Evolutionary conservation across 1,284 basidiomycete genomes (phyloP), one percentile per base, ranked within the genome.

Genomic region (Cryptococcus amylolentus): DNA sequence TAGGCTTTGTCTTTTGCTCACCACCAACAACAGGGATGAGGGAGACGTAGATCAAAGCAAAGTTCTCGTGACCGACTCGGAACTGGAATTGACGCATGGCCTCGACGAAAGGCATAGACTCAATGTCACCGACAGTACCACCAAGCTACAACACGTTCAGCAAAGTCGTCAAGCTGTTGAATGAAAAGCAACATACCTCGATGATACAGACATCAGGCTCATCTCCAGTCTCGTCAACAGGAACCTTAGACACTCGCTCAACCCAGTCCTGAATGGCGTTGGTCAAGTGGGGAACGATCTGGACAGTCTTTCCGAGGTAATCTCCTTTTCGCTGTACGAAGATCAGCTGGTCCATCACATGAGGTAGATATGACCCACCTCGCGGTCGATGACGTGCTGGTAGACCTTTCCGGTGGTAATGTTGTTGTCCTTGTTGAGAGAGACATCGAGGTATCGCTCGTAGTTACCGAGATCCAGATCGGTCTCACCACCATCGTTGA

Each of bases 21-120:
- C 96, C 95, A 57, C 96, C 91, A 80, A 99, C 91, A 67, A 97
- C 90, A 16, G 95, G 95, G 7, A 98, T 93, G 40, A 99, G 86
- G n/a, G 91, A 94, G 57, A 99, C 95, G 70, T 98, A 95, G 63
- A 98, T 89, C 52, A 98, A 84, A 1, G 95, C 95, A 78, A 98
- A 98, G 80, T 98, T 98, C 60, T 94, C 90, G 70, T 90, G 85
- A 23, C 95, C 95, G 28, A 98, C 95, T 56, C 96, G 87, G 83
- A 98, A 98, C 77, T 98, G 92, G 83, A 99, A 99, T 78, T 98
- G 95, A 39, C 95, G 87, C 89, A 99, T 93, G 2, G 95, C 95
- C 78, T 99, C 95, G 56, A 99, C 84, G 77, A 99, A 99, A 4
- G 95, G 96, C 5, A 92, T 92, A 9, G 91, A 94, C 75, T 96